Base-by-base conservation (phyloP, 1,284 basidiomycete species). In the Sphaerobolus stellatus region DNA sequence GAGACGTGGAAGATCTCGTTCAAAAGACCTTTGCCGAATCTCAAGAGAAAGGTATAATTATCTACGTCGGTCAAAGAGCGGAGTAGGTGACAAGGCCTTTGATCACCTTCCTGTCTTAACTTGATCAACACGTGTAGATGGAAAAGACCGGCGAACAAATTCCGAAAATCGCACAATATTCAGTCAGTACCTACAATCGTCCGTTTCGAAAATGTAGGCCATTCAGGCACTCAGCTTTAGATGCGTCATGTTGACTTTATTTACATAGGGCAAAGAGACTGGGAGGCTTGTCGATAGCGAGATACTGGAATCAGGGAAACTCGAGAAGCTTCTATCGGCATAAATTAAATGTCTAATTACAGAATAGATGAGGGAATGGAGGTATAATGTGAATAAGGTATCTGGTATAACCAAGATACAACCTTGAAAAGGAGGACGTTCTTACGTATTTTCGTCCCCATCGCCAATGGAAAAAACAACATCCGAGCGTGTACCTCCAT, bases 31-130 rank as follows among this genome's bases (percentile, higher is more conserved):
- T 54, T 33, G 45, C 31, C 9, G 24, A 9, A 24, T 16, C n/a
- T 11, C 24, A 40, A 20, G 33, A 47, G 29, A 48, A 8, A 27
- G 52, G 52, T 9, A n/a, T 48, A 27, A 29, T 54, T 34, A 22
- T 54, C 20, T 54, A 54, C 24, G 52, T 54, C 7, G 52, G 52
- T 20, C 18, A 54, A 7, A 54, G 48, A 29, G 2, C 44, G 20
- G 22, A 5, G 52, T 54, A 38, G n/a, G 52, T 25, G 5, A 25
- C 20, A 20, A 31, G 4, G 14, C 28, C 6, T 45, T 29, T 27
- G 4, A 8, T 28, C 5, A 28, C 3, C 30, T 27, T 31, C 5
- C 22, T 24, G 29, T 31, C 6, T 33, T 8, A 25, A 9, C 27
- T 47, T 5, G 28, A 18, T 3, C 25, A 24, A 1, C 20, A 18